Evolutionary conservation across 805 yeast species (phyloP).

Genomic region (Torulaspora maleeae): DNA sequence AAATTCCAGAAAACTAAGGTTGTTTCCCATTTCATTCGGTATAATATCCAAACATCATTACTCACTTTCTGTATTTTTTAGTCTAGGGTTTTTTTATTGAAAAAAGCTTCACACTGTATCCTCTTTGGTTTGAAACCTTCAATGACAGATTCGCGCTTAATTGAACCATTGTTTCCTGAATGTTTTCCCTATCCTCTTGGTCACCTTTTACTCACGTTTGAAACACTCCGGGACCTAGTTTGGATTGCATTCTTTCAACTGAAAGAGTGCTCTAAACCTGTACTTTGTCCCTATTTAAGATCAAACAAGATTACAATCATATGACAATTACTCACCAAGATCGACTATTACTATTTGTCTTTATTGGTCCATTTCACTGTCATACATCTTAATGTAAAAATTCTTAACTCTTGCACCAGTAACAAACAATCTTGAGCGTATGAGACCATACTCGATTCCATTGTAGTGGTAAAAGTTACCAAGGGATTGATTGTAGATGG

Average conservation of each 20-base stretch:
- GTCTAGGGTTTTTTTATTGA: slow-evolving; percentile 30
- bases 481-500: background rate
- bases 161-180: slow-evolving; percentile 2
- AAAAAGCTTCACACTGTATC: slow-evolving; percentile 25
- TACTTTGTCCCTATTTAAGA: slow-evolving; percentile 81
- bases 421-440: background rate
- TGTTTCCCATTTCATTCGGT: slow-evolving; percentile 23
- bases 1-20: slow-evolving; percentile 42
- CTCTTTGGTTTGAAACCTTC: slow-evolving; percentile 17
- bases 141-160: slow-evolving; percentile 7
- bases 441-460: background rate
- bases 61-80: slow-evolving; percentile 30
- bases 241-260: slow-evolving; percentile 5
- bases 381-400: slow-evolving; percentile 11
- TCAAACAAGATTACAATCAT: slow-evolving; percentile 66
- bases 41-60: slow-evolving; percentile 24
- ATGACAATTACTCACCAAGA: slow-evolving; percentile 71
- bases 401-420: background rate
- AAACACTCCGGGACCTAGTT: slow-evolving; percentile 88
- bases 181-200: slow-evolving; percentile 10
- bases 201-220: slow-evolving; percentile 39
- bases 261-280: slow-evolving; percentile 10
- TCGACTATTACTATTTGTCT: slow-evolving; percentile 40
- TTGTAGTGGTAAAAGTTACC: background rate
- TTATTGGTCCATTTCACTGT: slow-evolving; percentile 65